A percentile compares a stretch with the other conserved stretches of the same genome.
phyloP scores from a whole-genome alignment of 257 asterid genomes.

The Eucommia ulmoides region DNA sequence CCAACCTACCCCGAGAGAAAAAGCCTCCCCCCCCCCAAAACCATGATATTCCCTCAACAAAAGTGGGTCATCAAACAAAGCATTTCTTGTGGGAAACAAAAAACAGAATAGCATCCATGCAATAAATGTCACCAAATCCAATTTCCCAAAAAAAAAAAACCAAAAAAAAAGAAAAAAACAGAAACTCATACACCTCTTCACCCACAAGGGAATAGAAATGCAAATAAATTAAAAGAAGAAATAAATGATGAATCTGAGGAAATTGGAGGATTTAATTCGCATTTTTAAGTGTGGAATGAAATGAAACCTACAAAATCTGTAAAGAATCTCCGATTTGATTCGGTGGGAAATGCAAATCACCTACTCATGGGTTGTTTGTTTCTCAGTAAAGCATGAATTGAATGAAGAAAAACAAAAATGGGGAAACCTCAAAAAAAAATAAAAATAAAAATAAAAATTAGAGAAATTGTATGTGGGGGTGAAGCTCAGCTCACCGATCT shows the following conservation, averaged over 20 bases:
- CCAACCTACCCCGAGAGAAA: background rate
- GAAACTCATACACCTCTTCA: no score
- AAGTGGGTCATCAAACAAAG: no score
- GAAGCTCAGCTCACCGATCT: constrained; percentile 44
- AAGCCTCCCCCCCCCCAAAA: background rate
- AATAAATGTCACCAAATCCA: constrained; percentile 22
- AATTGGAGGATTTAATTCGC: constrained; percentile 33
- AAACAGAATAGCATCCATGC: constrained; percentile 15
- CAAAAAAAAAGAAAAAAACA: constrained; percentile 9
- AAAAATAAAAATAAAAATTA: no score
- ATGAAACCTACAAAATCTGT: constrained; percentile 21
- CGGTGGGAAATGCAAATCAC: constrained; percentile 29
- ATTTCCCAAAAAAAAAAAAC: constrained; percentile 3
- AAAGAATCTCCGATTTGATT: constrained; percentile 21
- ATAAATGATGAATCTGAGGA: constrained; percentile 20
- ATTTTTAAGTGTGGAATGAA: constrained; percentile 16
- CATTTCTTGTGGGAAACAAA: constrained; percentile 16
- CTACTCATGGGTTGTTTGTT: constrained; percentile 23
- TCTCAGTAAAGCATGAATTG: constrained; percentile 16
- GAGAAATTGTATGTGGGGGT: no score
- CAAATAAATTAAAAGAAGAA: constrained; percentile 10
- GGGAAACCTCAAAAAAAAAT: constrained; percentile 6
- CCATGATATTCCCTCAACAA: no score
- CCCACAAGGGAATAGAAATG: constrained; percentile 11
- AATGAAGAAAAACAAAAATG: constrained; percentile 9